phyloP scores from a whole-genome alignment of 164 flowering plant genomes.

The Annona squamosa region DNA sequence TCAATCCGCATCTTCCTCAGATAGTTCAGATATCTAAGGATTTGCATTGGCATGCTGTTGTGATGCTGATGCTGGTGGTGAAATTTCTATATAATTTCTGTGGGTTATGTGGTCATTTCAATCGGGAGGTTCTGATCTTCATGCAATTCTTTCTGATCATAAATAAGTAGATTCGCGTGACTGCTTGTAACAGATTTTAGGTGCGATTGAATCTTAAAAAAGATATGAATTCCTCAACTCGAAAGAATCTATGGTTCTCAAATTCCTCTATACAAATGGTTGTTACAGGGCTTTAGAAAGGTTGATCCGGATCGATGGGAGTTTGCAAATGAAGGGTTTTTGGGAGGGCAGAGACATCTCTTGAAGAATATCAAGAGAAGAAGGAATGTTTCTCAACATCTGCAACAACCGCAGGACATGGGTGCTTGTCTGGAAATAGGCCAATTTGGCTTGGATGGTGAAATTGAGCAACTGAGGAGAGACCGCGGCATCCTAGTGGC shows the following conservation, averaged over 20 bases:
- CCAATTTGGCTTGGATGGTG: slow-evolving; percentile 45
- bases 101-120: background rate
- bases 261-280: background rate
- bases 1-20: background rate
- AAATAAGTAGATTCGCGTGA: too few species aligned
- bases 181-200: background rate
- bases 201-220: background rate
- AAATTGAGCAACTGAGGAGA: slow-evolving; percentile 50
- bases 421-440: slow-evolving; percentile 54
- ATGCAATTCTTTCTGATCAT: background rate
- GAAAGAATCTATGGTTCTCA: background rate
- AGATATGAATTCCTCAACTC: background rate
- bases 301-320: slow-evolving; percentile 92
- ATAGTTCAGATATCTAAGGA: background rate
- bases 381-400: slow-evolving; percentile 27
- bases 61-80: background rate
- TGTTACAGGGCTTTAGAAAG: slow-evolving; percentile 74
- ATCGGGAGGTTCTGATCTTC: background rate
- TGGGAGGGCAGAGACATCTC: slow-evolving; percentile 75
- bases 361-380: slow-evolving; percentile 71
- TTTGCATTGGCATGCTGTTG: background rate
- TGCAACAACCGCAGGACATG: slow-evolving; percentile 24
- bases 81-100: background rate
- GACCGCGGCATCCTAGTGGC: slow-evolving; percentile 46
- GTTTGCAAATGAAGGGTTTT: slow-evolving; percentile 79